Percentiles rank a stretch among this genome's conserved stretches.
Evolutionary conservation across 2,329 filamentous ascomycete genomes (phyloP).

Genomic region (Ceratocystis diversiconidia): DNA sequence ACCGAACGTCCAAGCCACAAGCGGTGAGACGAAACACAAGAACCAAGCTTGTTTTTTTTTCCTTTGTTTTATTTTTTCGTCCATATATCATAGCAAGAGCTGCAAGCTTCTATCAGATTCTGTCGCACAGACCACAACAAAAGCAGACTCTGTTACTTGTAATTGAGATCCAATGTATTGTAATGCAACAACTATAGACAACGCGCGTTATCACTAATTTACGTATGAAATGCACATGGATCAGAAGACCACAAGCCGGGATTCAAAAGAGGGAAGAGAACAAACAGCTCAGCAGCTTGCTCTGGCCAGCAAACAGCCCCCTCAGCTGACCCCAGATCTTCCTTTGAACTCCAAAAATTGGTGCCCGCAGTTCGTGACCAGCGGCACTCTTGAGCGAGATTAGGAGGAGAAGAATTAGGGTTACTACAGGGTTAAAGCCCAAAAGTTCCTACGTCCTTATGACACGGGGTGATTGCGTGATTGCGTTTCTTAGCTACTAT

Average conservation of each 20-base stretch:
- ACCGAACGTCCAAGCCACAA: background rate
- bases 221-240: background rate
- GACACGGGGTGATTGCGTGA: background rate
- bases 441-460: constrained; percentile 1
- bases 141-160: no score
- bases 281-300: background rate
- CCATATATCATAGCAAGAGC: background rate
- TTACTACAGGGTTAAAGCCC: background rate
- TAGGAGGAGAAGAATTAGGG: no score
- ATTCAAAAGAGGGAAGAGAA: no score
- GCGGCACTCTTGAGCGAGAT: no score
- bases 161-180: no score
- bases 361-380: no score
- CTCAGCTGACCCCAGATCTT: background rate
- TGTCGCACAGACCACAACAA: background rate
- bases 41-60: background rate
- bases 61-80: background rate
- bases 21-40: background rate
- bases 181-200: no score
- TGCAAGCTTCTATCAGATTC: background rate
- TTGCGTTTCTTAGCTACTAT: background rate
- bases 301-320: background rate
- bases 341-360: no score
- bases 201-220: background rate
- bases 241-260: background rate